Conservation (phyloP, 164 flowering plant species). For the Aristolochia contorta region DNA sequence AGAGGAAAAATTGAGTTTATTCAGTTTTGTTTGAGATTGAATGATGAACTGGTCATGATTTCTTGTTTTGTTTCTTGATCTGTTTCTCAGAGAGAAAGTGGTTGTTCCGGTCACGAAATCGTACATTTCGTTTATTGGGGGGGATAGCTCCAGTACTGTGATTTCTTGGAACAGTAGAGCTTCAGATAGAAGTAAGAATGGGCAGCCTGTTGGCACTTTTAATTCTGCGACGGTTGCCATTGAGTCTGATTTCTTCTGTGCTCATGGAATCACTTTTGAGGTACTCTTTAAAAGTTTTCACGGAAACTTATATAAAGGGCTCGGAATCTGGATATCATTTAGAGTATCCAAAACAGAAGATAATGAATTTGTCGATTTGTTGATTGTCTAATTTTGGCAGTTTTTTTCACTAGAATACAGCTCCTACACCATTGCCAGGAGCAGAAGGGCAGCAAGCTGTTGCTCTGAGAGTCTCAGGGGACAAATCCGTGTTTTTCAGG, state of each 20-base stretch:
- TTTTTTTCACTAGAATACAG: slow-evolving; percentile 48
- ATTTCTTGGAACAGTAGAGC: slow-evolving; percentile 68
- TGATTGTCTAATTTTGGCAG: neutral
- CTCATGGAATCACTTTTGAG: slow-evolving; percentile 63
- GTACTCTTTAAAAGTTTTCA: slow-evolving; percentile 13
- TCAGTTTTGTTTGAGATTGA: neutral
- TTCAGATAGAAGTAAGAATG: slow-evolving; percentile 36
- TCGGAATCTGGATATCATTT: neutral
- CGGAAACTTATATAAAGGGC: neutral
- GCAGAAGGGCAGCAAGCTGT: slow-evolving; percentile 71
- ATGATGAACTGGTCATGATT: neutral
- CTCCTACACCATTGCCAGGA: slow-evolving; percentile 36
- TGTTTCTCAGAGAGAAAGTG: slow-evolving; percentile 63
- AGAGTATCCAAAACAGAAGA: neutral
- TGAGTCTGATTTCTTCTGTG: slow-evolving; percentile 68
- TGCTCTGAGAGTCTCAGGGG: slow-evolving; percentile 56
- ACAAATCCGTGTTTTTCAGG: slow-evolving; percentile 59
- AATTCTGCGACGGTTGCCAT: slow-evolving; percentile 57
- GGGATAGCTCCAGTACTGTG: slow-evolving; percentile 21
- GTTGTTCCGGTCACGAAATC: slow-evolving; percentile 52
- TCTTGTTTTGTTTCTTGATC: neutral
- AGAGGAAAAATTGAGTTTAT: neutral
- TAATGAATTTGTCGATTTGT: neutral
- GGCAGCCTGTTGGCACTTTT: slow-evolving; percentile 43
- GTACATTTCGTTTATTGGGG: slow-evolving; percentile 73